Base-by-base conservation (phyloP, 2,329 filamentous ascomycete species). In the Cladosporium sp. region DNA sequence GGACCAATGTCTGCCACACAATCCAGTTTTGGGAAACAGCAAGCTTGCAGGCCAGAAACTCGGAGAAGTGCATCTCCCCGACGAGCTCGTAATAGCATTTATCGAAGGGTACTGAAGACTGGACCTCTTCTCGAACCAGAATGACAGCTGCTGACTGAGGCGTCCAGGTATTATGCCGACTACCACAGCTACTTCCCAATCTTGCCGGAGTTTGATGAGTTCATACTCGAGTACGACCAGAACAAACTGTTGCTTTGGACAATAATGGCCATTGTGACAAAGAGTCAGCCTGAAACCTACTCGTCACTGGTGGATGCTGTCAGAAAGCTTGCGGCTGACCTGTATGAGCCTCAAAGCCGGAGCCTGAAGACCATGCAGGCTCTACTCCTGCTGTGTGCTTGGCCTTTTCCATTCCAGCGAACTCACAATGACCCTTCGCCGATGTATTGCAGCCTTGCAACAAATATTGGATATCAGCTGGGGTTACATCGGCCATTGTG, bases 141-240 rank as follows among this genome's bases (percentile, higher is more conserved):
- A 4, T 27, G 4, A 34, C 32, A 34, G 32, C 13, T 34, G 32
- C 32, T 34, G 12, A 34, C n/a, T 34, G 32, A 12, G 32, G 5
- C 13, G 32, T 34, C 13, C 19, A 48, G 50, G 42, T 52, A 48
- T 44, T 52, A 52, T 34, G 27, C 43, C 17, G 37, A 48, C 15
- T 52, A 52, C 39, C 50, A 52, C 39, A 38, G 41, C 15, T 34
- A 40, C 1, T 52, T 52, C 36, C 50, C 50, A 1, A 47, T 52
- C 27, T 27, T 52, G 20, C 34, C 38, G 18, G 38, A 47, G 9
- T 36, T 32, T 22, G 39, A 43, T 12, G 30, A 36, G 1, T 27
- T 43, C 24, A 18, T 34, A 6, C 36, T 36, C 9, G 47, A 38
- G 27, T 52, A 47, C n/a, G 39, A 48, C 29, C 29, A 40, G 15